phyloP scores from a whole-genome alignment of 768 basidiomycete species.

The Termitomyces sp. region DNA sequence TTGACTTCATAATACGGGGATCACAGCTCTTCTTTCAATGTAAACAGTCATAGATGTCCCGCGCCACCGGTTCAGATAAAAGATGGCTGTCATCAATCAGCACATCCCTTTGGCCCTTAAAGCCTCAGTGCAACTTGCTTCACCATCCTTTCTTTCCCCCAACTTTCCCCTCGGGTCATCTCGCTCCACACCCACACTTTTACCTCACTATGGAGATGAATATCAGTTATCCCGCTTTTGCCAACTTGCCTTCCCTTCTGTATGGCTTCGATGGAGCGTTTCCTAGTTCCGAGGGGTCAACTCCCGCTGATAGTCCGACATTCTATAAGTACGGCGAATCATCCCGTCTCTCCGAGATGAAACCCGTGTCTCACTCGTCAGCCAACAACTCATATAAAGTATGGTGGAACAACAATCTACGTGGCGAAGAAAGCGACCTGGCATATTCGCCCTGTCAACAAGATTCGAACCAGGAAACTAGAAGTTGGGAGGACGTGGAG shows the following conservation, averaged over 20 bases:
- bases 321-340: constrained; percentile 20
- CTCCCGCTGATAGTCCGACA: constrained; percentile 21
- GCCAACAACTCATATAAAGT: constrained; percentile 13
- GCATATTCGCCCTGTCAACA: not conserved
- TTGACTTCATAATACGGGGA: constrained; percentile 20
- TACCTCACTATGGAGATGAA: not conserved
- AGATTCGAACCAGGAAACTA: constrained; percentile 6
- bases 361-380: constrained; percentile 16
- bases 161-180: not conserved
- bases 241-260: constrained; percentile 6
- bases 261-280: not conserved
- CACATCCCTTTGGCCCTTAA: constrained; percentile 21
- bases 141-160: not conserved
- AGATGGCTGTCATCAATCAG: constrained; percentile 17
- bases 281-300: constrained; percentile 11
- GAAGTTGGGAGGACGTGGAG: constrained; percentile 12
- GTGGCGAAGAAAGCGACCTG: constrained; percentile 1
- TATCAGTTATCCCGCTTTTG: constrained; percentile 10
- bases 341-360: constrained; percentile 17
- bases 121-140: constrained; percentile 10
- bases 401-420: constrained; percentile 1
- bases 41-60: constrained; percentile 28
- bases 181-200: not conserved
- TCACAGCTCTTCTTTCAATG: constrained; percentile 18
- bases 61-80: constrained; percentile 29